Base-by-base conservation (phyloP, 805 yeast genomes). In the Phaffomyces opuntiae region DNA sequence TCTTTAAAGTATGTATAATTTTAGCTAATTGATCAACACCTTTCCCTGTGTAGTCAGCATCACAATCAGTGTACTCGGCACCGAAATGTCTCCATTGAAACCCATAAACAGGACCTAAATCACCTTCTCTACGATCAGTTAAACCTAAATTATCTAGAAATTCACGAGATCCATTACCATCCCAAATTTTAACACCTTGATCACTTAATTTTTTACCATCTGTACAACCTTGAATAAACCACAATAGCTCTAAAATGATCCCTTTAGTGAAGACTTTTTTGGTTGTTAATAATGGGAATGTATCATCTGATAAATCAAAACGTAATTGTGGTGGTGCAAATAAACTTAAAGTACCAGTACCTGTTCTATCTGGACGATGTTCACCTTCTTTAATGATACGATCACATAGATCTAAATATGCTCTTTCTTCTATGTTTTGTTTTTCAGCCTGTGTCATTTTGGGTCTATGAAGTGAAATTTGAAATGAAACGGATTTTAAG, bases 71-170 rank as follows among this genome's bases (percentile, higher is more conserved):
- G 63, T 93, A 93, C 53, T 86, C 80, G 6, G 99, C 99, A 38
- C 99, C 99, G 64, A 93, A 93, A 66, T 93, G 99, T 58, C 99
- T 80, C 99, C 99, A 93, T 66, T 93, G 99, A 68, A 93, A 93
- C 0, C 99, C 99, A 63, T 93, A 93, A 3, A 93, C 97, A 1
- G 99, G 99, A 1, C 99, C 99, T 55, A 93, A 66, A 66, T 93
- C 99, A 45, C 98, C 98, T 56, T 80, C 96, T 48, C 89, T 72
- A 61, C 96, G 80, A 48, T 85, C 72, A 0, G 74, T 74, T 39
- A 93, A 74, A 1, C 98, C 99, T 34, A 89, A 67, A 5, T 78
- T 74, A 62, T 93, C 97, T 45, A 93, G 70, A 62, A 79, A 93
- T 64, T 88, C 96, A 49, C 97, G 73, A 34, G 96, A 86, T 11